Conservation (phyloP, 2,329 filamentous ascomycete species). For the Diaporthe amygdali region DNA sequence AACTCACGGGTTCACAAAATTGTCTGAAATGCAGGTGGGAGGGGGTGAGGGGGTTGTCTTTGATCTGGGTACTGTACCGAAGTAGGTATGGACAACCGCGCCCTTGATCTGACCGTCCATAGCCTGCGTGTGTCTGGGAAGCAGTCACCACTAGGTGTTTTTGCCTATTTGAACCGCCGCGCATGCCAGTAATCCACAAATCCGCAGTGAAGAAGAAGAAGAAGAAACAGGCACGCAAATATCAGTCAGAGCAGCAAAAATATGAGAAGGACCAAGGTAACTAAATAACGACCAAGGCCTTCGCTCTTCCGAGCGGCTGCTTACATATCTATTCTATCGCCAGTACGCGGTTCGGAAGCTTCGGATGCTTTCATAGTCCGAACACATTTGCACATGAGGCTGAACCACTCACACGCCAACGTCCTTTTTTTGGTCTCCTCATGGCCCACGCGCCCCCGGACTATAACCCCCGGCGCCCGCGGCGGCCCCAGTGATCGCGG, state of each 20-base stretch:
- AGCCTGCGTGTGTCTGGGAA: not conserved
- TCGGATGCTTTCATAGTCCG: slow-evolving; percentile 7
- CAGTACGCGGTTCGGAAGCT: slow-evolving; percentile 3
- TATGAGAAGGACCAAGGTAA: not conserved
- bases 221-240: not conserved
- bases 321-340: not conserved
- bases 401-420: slow-evolving; percentile 4
- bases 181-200: not conserved
- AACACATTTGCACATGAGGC: not conserved
- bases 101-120: not conserved
- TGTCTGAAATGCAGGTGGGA: not conserved
- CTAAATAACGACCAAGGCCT: not conserved
- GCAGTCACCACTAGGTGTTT: not conserved
- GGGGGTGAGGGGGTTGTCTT: not conserved
- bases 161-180: not conserved
- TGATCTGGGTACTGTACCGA: not conserved
- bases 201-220: not conserved
- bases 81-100: not conserved
- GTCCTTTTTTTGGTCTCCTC: not conserved
- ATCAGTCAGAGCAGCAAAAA: not conserved
- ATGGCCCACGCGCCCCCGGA: not conserved
- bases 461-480: not conserved
- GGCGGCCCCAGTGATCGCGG: no score
- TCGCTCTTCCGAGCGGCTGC: not conserved
- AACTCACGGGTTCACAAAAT: not conserved